Evolutionary conservation across 2,329 filamentous ascomycete species (phyloP).

Genomic region (Eutypa lata): DNA sequence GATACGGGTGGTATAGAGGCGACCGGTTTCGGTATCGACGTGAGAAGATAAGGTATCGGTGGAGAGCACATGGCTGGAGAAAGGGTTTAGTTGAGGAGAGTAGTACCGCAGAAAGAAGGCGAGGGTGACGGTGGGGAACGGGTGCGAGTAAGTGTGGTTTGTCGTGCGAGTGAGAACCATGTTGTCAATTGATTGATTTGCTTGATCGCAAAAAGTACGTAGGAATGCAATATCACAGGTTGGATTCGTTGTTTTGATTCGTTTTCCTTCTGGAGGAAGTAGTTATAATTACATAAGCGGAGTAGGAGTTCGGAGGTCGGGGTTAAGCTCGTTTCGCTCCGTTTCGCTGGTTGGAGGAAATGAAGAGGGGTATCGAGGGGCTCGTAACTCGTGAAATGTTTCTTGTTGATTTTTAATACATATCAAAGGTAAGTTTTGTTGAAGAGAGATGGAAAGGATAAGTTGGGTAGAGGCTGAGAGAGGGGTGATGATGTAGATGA

Average conservation of each 20-base stretch:
- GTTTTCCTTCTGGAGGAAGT: too few relatives aligned
- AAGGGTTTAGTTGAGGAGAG: constrained; percentile 67
- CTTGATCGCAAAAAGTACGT: background rate
- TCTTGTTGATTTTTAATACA: too few relatives aligned
- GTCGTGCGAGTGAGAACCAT: constrained; percentile 65
- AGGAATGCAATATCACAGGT: background rate
- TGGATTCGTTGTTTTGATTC: background rate
- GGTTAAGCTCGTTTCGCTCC: too few relatives aligned
- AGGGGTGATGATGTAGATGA: background rate
- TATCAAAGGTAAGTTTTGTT: too few relatives aligned
- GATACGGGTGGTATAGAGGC: constrained; percentile 73
- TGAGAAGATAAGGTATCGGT: constrained; percentile 76
- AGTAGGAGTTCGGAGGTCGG: too few relatives aligned
- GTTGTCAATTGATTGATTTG: constrained; percentile 22
- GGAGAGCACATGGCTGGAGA: constrained; percentile 76
- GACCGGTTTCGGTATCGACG: constrained; percentile 70
- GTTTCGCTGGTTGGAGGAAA: too few relatives aligned
- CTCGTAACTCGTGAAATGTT: too few relatives aligned
- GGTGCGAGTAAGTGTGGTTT: constrained; percentile 73
- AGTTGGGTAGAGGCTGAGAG: too few relatives aligned
- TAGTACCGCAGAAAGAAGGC: constrained; percentile 89
- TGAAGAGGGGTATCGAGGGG: too few relatives aligned
- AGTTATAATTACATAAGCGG: background rate
- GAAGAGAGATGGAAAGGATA: too few relatives aligned
- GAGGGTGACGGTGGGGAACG: constrained; percentile 80